These are phyloP conservation scores for Immersiella caudata DNA, from an alignment of 495 filamentous ascomycete species.

Conservation along the genomic window DNA sequence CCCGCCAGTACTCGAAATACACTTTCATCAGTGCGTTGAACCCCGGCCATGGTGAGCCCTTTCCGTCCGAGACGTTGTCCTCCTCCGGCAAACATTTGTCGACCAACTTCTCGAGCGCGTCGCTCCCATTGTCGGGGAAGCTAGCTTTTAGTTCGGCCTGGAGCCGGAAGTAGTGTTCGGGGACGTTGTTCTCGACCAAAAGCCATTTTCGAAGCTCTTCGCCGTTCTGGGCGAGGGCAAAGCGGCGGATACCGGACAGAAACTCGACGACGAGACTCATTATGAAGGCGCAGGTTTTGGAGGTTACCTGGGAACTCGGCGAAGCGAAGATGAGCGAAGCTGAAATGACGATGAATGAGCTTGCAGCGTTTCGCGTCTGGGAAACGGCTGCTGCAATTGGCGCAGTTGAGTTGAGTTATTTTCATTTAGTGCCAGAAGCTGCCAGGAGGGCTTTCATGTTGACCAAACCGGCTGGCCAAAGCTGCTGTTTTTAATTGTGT, in stretches of 20 bases:
- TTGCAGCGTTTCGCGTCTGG: not conserved
- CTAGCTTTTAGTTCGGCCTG: constrained; percentile 62
- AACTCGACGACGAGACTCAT: constrained; percentile 48
- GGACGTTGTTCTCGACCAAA: constrained; percentile 47
- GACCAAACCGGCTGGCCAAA: not conserved
- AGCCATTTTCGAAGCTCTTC: constrained; percentile 48
- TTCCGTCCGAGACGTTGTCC: constrained; percentile 49
- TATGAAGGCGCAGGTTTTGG: not conserved
- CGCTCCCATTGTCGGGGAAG: constrained; percentile 54
- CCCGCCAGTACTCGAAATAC: constrained; percentile 77
- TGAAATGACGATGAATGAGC: not conserved
- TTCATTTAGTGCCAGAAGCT: not conserved
- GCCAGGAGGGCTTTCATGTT: not conserved
- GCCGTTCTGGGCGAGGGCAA: constrained; percentile 44
- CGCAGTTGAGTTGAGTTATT: not conserved
- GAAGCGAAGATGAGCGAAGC: too few species aligned
- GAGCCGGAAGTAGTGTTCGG: constrained; percentile 68
- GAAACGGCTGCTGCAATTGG: not conserved
- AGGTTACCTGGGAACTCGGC: too few species aligned
- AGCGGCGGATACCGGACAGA: constrained; percentile 43
- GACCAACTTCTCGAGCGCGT: constrained; percentile 63
- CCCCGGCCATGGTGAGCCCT: constrained; percentile 68
- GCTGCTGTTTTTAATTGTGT: not conserved
- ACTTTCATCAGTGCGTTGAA: constrained; percentile 77
- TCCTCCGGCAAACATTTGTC: constrained; percentile 57